Evolutionary conservation across 1,284 basidiomycete genomes (phyloP).

Genomic region (Bondarzewia mesenterica): DNA sequence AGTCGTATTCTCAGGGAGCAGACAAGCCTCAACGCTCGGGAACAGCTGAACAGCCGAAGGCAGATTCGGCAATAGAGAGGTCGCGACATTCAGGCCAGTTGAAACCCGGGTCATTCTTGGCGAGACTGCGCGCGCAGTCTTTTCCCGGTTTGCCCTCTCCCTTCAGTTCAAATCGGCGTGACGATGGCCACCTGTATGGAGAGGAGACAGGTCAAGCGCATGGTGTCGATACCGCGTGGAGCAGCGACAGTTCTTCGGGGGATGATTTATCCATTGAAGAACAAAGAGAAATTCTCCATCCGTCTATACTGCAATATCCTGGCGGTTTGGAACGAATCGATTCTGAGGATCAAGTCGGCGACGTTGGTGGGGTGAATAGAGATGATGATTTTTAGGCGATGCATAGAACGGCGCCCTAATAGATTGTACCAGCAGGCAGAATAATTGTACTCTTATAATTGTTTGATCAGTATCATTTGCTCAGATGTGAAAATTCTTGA

Average conservation of each 20-base stretch:
- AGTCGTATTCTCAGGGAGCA: slow-evolving; percentile 22
- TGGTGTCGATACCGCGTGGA: slow-evolving; percentile 33
- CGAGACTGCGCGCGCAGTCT: slow-evolving; percentile 42
- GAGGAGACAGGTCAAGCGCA: slow-evolving; percentile 26
- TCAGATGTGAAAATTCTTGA: no score
- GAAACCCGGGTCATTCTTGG: slow-evolving; percentile 27
- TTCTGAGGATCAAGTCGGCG: slow-evolving; percentile 2
- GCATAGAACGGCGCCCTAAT: no score
- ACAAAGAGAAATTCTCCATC: slow-evolving; percentile 15
- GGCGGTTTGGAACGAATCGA: slow-evolving; percentile 13
- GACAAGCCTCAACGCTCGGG: slow-evolving; percentile 9
- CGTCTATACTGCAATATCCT: slow-evolving; percentile 17
- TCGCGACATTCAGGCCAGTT: slow-evolving; percentile 1
- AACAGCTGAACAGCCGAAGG: neutral
- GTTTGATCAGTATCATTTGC: no score
- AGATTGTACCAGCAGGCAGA: no score
- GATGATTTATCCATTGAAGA: slow-evolving; percentile 33
- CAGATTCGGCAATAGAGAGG: slow-evolving; percentile 7
- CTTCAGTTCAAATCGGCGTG: slow-evolving; percentile 29
- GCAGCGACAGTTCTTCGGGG: slow-evolving; percentile 61
- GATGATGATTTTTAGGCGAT: no score
- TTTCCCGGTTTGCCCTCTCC: slow-evolving; percentile 39
- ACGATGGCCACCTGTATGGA: slow-evolving; percentile 17
- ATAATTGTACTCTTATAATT: no score
- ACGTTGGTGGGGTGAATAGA: neutral